Base-by-base conservation (phyloP, 345 rosid genomes). In the Aquilaria yunnanensis region DNA sequence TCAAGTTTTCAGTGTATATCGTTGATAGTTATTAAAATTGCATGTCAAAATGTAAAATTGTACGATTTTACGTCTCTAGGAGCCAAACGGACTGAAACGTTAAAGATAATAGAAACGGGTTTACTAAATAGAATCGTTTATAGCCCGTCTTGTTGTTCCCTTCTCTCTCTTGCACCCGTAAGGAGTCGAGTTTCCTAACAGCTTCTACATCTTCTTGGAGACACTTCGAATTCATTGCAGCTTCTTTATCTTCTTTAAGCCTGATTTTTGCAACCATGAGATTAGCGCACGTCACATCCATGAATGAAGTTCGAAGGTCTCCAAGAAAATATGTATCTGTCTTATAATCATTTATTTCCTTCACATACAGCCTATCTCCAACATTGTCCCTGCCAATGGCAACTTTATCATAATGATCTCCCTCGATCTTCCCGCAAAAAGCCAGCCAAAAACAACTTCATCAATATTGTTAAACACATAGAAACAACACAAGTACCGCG, bases 121-220 rank as follows among this genome's bases (percentile, higher is more conserved):
- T 23, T 23, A 23, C 23, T 23, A 23, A 23, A 23, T 23, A 23
- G 23, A 23, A 23, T 23, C 23, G 23, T 23, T 23, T 23, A 23
- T 23, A 23, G 23, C 23, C 23, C 23, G 23, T 23, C 23, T 23
- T 23, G 23, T 23, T 23, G 23, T 23, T 23, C 23, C 23, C 23
- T 23, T 23, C 23, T 23, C 23, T 23, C 23, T 23, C 23, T 23
- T 23, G 23, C 23, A 89, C 90, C 29, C 46, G 74, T 53, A 83
- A 76, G 53, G 80, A 75, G 68, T 72, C 71, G 63, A 81, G 78
- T 52, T 72, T 74, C 68, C 72, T 72, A 54, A 87, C 94, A 57
- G 94, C 75, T 62, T 85, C 89, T 51, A 78, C 86, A 60, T 89
- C 96, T 68, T 87, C 94, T 74, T 72, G 81, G 23, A 89, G 85